phyloP scores from a whole-genome alignment of 768 basidiomycete species.

The Kwoniella sp. region DNA sequence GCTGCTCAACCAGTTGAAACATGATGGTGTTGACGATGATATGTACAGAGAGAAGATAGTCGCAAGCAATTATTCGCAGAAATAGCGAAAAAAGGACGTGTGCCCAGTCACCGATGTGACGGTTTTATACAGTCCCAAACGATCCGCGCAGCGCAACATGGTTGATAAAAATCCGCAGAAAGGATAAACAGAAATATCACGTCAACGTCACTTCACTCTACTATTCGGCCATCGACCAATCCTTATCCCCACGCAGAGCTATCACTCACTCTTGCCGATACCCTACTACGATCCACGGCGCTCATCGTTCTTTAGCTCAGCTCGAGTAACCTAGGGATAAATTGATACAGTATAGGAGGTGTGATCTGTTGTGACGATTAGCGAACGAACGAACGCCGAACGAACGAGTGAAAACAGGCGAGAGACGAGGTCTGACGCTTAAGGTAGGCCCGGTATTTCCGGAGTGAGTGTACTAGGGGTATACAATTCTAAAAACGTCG shows the following conservation, averaged over 20 bases:
- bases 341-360: too few species aligned
- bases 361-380: not conserved
- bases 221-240: not conserved
- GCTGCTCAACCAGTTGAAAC: constrained; percentile 13
- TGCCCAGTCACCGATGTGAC: too few species aligned
- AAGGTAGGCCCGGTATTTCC: not conserved
- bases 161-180: not conserved
- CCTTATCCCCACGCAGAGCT: not conserved
- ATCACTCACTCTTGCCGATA: constrained; percentile 10
- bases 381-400: too few species aligned
- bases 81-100: too few species aligned
- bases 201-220: not conserved
- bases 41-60: too few species aligned
- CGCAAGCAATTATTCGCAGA: too few species aligned
- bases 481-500: too few species aligned
- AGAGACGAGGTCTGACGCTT: not conserved
- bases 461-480: not conserved
- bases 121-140: not conserved
- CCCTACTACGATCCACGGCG: constrained; percentile 19
- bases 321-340: too few species aligned
- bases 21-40: not conserved
- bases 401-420: too few species aligned
- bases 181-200: not conserved
- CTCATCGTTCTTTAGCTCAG: constrained; percentile 5
- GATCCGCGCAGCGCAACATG: not conserved